These are phyloP conservation scores for Aphanomyces stellatus DNA, from an alignment of 352 stramenopile species.

Conservation along the genomic window DNA sequence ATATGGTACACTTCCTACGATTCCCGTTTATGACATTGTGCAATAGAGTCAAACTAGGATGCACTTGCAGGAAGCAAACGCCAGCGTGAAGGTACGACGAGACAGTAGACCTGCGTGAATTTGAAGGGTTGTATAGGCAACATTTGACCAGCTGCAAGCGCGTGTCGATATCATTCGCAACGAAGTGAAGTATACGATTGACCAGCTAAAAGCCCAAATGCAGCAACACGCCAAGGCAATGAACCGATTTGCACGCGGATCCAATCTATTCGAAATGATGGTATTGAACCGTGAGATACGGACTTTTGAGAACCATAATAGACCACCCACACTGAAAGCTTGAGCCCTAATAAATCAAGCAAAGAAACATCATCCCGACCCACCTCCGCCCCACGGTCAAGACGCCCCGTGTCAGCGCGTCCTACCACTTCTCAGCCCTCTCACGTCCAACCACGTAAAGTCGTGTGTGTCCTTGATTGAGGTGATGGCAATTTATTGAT, in stretches of 20 bases:
- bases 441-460: background rate
- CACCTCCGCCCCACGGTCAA: too few species aligned
- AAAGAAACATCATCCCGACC: too few species aligned
- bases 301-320: too few species aligned
- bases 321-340: too few species aligned
- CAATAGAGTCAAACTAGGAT: constrained; percentile 9
- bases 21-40: background rate
- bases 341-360: background rate
- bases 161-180: constrained; percentile 5
- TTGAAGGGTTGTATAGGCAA: background rate
- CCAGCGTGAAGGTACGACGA: background rate
- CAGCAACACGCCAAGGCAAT: constrained; percentile 3
- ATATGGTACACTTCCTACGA: background rate
- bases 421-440: background rate
- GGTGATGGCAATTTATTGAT: too few species aligned
- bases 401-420: background rate
- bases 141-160: background rate
- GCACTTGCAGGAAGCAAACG: constrained; percentile 7
- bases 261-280: constrained; percentile 15
- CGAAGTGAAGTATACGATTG: constrained; percentile 5
- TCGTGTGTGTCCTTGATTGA: background rate
- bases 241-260: background rate
- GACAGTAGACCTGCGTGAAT: background rate
- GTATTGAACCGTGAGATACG: too few species aligned
- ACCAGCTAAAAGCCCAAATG: background rate